These are phyloP conservation scores for Colletotrichum sojae DNA, from an alignment of 2,329 filamentous ascomycete species.

Conservation along the genomic window DNA sequence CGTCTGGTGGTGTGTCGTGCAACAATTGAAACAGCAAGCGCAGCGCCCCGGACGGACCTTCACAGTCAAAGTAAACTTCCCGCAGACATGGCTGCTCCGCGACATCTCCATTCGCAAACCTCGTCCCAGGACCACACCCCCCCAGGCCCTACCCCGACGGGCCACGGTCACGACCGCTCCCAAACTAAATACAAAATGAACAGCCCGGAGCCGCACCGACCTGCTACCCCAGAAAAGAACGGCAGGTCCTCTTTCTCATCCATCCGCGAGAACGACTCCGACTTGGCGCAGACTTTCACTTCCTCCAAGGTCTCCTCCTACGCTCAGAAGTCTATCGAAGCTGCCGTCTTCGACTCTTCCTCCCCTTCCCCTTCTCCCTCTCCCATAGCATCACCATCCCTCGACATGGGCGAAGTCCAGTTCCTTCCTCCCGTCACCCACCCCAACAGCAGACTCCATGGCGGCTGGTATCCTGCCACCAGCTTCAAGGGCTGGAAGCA, in stretches of 20 bases:
- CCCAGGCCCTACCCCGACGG: constrained; percentile 49
- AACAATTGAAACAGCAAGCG: constrained; percentile 40
- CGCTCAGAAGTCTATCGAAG: constrained; percentile 60
- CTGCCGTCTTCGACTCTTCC: constrained; percentile 65
- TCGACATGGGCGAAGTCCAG: constrained; percentile 56
- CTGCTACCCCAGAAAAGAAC: constrained; percentile 52
- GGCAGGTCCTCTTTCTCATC: constrained; percentile 73
- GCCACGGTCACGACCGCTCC: constrained; percentile 30
- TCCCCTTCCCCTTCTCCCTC: constrained; percentile 63
- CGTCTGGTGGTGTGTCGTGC: constrained; percentile 34
- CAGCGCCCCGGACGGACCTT: constrained; percentile 38
- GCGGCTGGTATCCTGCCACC: constrained; percentile 71
- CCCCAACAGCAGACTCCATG: constrained; percentile 70
- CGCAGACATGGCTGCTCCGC: constrained; percentile 38
- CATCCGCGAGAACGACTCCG: constrained; percentile 71
- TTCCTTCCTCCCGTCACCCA: constrained; percentile 68
- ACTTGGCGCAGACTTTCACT: constrained; percentile 74
- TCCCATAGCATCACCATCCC: constrained; percentile 43
- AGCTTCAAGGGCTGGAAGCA: constrained; percentile 75
- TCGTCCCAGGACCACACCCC: constrained; percentile 51
- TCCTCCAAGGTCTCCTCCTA: constrained; percentile 75
- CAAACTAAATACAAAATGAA: constrained; percentile 48
- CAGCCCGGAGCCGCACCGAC: constrained; percentile 44
- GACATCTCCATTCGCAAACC: constrained; percentile 35
- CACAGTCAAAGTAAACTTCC: constrained; percentile 38